These are phyloP conservation scores for Thinopyrum obtusiflorum DNA, from an alignment of 202 grass and related monocot genomes.

Conservation along the genomic window DNA sequence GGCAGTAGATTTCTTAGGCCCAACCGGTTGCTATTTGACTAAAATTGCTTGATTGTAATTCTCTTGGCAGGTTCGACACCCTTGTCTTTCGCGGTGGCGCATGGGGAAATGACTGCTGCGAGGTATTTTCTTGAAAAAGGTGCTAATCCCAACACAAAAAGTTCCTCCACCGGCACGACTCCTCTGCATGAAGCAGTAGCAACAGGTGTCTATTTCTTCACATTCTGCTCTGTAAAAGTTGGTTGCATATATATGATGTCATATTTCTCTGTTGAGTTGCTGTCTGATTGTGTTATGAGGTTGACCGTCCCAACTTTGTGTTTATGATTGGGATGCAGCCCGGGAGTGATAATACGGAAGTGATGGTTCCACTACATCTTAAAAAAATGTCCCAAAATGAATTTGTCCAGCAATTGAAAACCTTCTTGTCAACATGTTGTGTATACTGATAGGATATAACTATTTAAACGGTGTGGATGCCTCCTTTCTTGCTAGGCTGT, in stretches of 20 bases:
- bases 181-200: constrained; percentile 38
- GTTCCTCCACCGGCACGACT: background rate
- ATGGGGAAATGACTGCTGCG: constrained; percentile 4
- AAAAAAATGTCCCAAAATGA: background rate
- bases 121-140: constrained; percentile 45
- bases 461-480: background rate
- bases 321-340: background rate
- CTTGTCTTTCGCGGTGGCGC: background rate
- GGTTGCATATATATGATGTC: background rate
- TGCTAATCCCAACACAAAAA: constrained; percentile 43
- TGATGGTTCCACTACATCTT: background rate
- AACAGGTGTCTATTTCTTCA: constrained; percentile 12
- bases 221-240: background rate
- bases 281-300: background rate
- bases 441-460: background rate
- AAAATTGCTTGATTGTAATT: constrained; percentile 10
- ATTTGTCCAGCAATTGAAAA: background rate
- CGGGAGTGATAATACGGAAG: background rate
- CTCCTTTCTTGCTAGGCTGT: constrained; percentile 1
- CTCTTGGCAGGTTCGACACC: constrained; percentile 30
- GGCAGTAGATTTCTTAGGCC: background rate
- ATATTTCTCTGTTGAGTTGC: background rate
- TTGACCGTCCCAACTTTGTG: background rate
- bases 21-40: background rate
- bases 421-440: background rate